Percentiles rank a stretch among this genome's conserved stretches.
Evolutionary conservation across 257 asterid genomes (phyloP).

Genomic region (Solanum sparsipilum): DNA sequence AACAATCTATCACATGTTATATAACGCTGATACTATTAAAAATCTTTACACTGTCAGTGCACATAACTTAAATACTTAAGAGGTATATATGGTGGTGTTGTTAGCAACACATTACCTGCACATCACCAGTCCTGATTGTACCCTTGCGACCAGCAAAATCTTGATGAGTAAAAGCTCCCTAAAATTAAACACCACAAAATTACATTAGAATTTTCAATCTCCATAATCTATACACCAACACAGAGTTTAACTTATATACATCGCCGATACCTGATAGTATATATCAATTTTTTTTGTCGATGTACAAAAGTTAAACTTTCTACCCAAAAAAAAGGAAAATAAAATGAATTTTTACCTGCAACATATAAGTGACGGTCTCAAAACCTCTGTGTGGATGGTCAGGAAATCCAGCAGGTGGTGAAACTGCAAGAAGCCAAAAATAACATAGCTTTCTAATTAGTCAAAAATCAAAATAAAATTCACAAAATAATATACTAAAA

Average conservation of each 20-base stretch:
- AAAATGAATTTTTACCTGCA: conserved; percentile 35
- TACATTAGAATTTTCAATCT: not conserved
- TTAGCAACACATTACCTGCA: conserved; percentile 45
- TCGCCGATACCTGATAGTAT: fast-evolving
- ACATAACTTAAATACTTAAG: not conserved
- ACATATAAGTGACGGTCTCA: conserved; percentile 85
- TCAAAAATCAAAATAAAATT: not conserved
- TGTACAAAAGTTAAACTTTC: not conserved
- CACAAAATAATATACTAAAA: not conserved
- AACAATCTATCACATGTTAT: not conserved
- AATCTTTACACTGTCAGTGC: not conserved
- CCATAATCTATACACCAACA: not conserved
- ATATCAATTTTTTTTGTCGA: too few species aligned
- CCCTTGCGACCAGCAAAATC: conserved; percentile 90
- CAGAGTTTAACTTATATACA: too few species aligned
- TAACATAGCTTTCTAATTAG: not conserved
- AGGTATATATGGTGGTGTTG: not conserved
- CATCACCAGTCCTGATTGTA: conserved; percentile 70
- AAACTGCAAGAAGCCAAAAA: conserved; percentile 27
- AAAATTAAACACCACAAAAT: not conserved
- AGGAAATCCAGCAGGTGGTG: conserved; percentile 94
- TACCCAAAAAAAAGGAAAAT: not conserved
- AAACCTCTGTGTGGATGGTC: conserved; percentile 98
- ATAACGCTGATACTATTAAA: not conserved
- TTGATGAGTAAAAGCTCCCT: conserved; percentile 89